phyloP scores from a whole-genome alignment of 495 filamentous ascomycete species.

The Xylaria longipes region DNA sequence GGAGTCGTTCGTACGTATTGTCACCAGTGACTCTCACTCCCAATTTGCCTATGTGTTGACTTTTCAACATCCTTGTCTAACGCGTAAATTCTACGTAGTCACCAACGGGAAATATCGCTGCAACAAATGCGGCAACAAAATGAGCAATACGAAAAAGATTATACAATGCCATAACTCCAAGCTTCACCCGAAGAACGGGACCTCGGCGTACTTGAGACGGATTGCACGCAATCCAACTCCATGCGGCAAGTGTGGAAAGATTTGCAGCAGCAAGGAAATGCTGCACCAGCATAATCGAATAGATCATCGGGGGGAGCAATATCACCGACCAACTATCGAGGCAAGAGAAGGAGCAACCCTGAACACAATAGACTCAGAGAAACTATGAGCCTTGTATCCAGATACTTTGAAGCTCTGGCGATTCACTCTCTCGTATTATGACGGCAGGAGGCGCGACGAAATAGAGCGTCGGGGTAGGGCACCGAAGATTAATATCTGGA shows the following conservation, averaged over 20 bases:
- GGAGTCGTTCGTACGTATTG: slow-evolving; percentile 10
- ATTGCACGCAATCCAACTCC: neutral
- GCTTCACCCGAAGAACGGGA: slow-evolving; percentile 4
- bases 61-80: neutral
- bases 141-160: neutral
- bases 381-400: neutral
- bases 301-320: neutral
- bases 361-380: neutral
- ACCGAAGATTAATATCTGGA: neutral
- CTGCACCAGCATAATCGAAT: neutral
- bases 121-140: neutral
- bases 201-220: neutral
- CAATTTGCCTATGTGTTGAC: neutral
- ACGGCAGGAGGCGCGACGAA: neutral
- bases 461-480: neutral
- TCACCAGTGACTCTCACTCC: too few species aligned
- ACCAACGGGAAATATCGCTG: slow-evolving; percentile 15
- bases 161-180: slow-evolving; percentile 4
- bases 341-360: neutral
- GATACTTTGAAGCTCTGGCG: neutral
- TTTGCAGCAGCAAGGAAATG: neutral
- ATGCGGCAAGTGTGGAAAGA: neutral
- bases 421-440: neutral
- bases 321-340: neutral
- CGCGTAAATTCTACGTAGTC: neutral